Percentiles rank a stretch among this genome's conserved stretches.
Conservation (phyloP, 768 basidiomycete genomes). For the Tylopilus rubrobrunneus region DNA sequence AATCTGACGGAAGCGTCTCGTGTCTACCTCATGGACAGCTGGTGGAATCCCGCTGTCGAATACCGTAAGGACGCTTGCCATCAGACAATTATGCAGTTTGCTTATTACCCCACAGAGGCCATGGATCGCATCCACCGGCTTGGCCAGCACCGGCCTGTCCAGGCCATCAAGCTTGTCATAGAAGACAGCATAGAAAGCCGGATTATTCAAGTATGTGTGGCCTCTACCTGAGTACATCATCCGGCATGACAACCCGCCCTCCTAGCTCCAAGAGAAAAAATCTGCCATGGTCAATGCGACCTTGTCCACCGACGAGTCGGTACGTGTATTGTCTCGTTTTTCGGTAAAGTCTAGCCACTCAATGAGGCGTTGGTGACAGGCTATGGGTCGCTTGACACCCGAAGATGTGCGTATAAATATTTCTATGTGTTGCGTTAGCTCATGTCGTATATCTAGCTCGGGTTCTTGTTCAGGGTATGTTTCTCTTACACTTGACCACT, state of each 20-base stretch:
- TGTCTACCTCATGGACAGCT: slow-evolving; percentile 95
- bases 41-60: slow-evolving; percentile 98
- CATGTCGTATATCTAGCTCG: slow-evolving; percentile 28
- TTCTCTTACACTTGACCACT: not conserved
- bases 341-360: slow-evolving; percentile 3
- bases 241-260: not conserved
- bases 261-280: slow-evolving; percentile 94
- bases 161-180: slow-evolving; percentile 89
- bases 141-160: slow-evolving; percentile 91
- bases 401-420: slow-evolving; percentile 53
- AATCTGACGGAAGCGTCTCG: slow-evolving; percentile 90
- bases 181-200: slow-evolving; percentile 97
- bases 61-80: slow-evolving; percentile 53
- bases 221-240: not conserved
- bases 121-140: slow-evolving; percentile 98
- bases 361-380: slow-evolving; percentile 38
- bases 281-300: slow-evolving; percentile 92
- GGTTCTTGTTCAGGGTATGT: slow-evolving; percentile 46
- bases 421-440: slow-evolving; percentile 3
- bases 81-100: not conserved
- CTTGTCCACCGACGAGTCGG: slow-evolving; percentile 75
- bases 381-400: slow-evolving; percentile 91
- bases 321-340: slow-evolving; percentile 30
- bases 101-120: slow-evolving; percentile 54
- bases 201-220: slow-evolving; percentile 71